Evolutionary conservation across 169 alveolate species (phyloP), one percentile per base, ranked within the genome.

Genomic region (Eimeria tenella): DNA sequence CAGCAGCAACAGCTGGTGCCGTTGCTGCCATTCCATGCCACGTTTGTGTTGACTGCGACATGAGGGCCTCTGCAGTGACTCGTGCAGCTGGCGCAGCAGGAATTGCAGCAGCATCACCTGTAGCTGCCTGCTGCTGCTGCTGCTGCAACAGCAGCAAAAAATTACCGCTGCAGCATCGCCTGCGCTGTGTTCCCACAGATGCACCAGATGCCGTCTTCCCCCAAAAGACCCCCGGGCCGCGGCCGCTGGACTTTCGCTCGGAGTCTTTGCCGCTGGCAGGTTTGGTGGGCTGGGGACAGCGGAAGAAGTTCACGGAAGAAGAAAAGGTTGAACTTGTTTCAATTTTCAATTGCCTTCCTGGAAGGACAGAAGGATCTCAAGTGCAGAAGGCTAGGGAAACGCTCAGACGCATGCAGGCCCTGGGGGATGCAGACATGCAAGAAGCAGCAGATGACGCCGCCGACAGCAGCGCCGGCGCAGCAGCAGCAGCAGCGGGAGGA

Each of bases 251-350:
- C 77, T 68, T 68, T 68, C 77, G 77, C 11, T 68, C 77, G 1
- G 77, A 68, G 77, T 15, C 77, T n/a, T n/a, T 68, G 77, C 77
- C 77, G 49, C 77, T 68, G 11, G 77, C 77, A 13, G 77, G 77
- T 23, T 17, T 68, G 31, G 77, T 68, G 31, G 77, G 77, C 9
- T 11, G 49, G n/a, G 77, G 77, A 3, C 77, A 68, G 77, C n/a
- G 77, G 49, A 68, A 68, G 77, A 68, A 68, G 77, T 68, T 17
- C 77, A 17, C 77, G n/a, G 77, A 68, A 23, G 77, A 68, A 23
- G 77, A 68, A 23, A 68, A 68, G 55, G 13, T 68, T 17, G 77
- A 68, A 23, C 9, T 68, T 15, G 77, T 68, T 10, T 68, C 77
- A 10, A 13, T 68, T 17, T 68, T 68, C 31, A 68, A 68, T 23